Percentiles rank a stretch among this genome's conserved stretches.
Conservation (phyloP, 768 basidiomycete species). For the Hygrophorus russula region DNA sequence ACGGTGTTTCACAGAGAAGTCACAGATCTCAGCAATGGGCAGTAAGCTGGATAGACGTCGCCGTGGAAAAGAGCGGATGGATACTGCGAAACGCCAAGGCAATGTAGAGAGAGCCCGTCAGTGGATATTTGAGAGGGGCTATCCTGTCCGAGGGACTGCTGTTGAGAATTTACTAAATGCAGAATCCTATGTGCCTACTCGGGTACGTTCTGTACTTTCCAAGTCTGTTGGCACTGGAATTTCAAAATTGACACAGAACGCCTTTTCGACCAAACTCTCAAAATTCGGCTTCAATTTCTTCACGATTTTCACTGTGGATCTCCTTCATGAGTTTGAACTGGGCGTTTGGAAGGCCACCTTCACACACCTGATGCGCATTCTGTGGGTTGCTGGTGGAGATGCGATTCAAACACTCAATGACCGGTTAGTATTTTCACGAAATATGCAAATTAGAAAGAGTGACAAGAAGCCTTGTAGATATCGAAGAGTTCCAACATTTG, state of each 20-base stretch:
- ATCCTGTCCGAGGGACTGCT: no score
- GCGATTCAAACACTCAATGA: conserved; percentile 10
- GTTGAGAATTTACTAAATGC: conserved; percentile 1
- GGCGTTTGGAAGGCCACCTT: conserved; percentile 21
- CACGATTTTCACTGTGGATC: conserved; percentile 15
- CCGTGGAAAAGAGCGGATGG: conserved; percentile 1
- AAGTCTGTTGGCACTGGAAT: not conserved
- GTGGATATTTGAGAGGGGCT: no score
- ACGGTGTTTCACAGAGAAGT: conserved; percentile 13
- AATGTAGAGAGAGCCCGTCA: no score
- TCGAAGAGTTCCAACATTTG: conserved; percentile 17
- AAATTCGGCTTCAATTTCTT: conserved; percentile 12
- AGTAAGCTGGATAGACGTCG: not conserved
- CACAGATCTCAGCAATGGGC: conserved; percentile 18
- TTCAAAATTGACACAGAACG: conserved; percentile 17
- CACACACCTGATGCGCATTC: conserved; percentile 17
- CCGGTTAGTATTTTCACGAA: no score
- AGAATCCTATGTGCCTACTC: conserved; percentile 6
- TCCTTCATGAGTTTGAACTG: conserved; percentile 23
- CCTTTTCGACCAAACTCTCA: conserved; percentile 12
- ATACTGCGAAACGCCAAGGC: no score
- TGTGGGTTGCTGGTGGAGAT: conserved; percentile 5
- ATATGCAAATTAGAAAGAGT: no score
- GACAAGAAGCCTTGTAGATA: no score
- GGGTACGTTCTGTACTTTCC: not conserved